These are phyloP conservation scores for Russula virescens DNA, from an alignment of 768 basidiomycete genomes.

Conservation along the genomic window DNA sequence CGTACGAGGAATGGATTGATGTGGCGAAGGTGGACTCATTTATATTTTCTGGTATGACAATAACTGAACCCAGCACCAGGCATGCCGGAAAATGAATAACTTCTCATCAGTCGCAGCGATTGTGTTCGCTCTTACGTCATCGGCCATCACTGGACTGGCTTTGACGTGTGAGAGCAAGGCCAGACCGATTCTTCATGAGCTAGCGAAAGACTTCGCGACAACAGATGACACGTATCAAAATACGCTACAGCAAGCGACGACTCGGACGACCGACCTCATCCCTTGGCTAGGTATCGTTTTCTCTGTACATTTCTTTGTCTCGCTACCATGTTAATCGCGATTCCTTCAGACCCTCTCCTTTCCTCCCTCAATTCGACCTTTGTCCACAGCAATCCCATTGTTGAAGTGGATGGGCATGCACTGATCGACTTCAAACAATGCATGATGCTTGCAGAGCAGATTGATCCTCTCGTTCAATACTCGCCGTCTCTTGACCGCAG, in stretches of 20 bases:
- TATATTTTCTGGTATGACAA: neutral
- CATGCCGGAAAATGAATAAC: conserved; percentile 8
- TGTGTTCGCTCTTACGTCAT: conserved; percentile 4
- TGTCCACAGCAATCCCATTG: neutral
- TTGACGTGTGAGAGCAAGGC: conserved; percentile 15
- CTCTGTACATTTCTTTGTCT: neutral
- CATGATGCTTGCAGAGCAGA: conserved; percentile 3
- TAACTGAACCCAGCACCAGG: neutral
- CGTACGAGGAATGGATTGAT: conserved; percentile 9
- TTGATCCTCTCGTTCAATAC: conserved; percentile 9
- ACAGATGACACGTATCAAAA: neutral
- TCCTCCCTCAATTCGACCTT: conserved; percentile 4
- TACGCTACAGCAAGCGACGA: neutral
- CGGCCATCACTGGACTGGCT: neutral
- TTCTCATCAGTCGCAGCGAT: conserved; percentile 14
- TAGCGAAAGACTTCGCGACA: neutral
- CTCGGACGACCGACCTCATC: neutral
- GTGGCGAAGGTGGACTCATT: conserved; percentile 11
- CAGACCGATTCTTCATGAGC: neutral
- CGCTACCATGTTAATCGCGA: neutral
- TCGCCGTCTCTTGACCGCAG: neutral
- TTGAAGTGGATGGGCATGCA: conserved; percentile 1
- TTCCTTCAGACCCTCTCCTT: conserved; percentile 4
- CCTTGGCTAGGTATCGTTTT: conserved; percentile 12
- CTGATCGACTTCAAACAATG: conserved; percentile 7